phyloP scores from a whole-genome alignment of 257 asterid genomes.

The Parsonsia alboflavescens region DNA sequence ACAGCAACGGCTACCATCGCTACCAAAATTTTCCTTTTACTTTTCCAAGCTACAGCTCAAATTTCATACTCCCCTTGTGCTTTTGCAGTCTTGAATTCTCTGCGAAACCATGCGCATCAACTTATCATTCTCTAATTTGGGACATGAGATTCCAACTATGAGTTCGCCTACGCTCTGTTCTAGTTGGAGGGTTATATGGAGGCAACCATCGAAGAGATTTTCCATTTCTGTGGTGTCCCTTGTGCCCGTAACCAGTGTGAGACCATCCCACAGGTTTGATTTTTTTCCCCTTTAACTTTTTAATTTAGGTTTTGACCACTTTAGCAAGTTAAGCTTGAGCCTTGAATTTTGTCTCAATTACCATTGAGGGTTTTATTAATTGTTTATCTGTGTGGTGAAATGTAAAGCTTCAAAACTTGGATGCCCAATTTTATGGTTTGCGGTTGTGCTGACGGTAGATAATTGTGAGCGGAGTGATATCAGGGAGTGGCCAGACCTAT shows the following conservation, averaged over 20 bases:
- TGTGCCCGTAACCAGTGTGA: not conserved
- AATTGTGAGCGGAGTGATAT: not conserved
- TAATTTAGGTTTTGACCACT: not conserved
- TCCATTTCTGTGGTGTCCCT: constrained; percentile 9
- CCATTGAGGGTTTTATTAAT: not conserved
- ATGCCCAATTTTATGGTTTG: not conserved
- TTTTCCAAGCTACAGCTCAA: not conserved
- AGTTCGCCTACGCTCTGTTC: constrained; percentile 11
- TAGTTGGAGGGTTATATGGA: not conserved
- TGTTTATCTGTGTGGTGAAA: not conserved
- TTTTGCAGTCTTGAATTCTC: not conserved
- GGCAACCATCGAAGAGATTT: not conserved
- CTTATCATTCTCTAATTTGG: constrained; percentile 2
- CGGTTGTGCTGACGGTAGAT: not conserved
- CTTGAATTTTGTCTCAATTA: not conserved
- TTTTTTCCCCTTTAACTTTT: not conserved
- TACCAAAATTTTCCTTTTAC: not conserved
- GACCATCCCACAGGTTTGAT: constrained; percentile 12
- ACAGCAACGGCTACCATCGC: not conserved
- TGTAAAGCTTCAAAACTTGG: not conserved
- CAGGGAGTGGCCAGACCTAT: not conserved
- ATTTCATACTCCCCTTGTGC: not conserved
- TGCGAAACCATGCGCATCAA: not conserved
- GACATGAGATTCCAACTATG: constrained; percentile 3
- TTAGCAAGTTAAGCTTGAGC: not conserved